Percentiles rank a stretch among this genome's conserved stretches.
Conservation (phyloP, 192 early-diverging fungal species). For the Chytriomyces confervae region DNA sequence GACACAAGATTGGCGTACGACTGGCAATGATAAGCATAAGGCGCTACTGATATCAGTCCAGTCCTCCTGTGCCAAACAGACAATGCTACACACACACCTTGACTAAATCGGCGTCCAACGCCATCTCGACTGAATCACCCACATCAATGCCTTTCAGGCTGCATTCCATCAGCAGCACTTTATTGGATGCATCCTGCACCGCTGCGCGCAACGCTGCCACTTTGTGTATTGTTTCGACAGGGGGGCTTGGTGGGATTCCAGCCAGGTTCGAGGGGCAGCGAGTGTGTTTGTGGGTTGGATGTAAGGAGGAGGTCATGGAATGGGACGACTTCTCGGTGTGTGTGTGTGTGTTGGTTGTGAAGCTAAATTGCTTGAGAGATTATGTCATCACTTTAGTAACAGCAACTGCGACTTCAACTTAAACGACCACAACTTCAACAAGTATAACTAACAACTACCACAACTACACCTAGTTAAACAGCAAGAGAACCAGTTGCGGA, state of each 20-base stretch:
- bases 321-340: too few species aligned
- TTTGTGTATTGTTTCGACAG: background rate
- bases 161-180: background rate
- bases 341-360: too few species aligned
- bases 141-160: background rate
- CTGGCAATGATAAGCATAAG: conserved; percentile 49
- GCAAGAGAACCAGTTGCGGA: too few species aligned
- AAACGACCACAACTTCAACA: too few species aligned
- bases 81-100: too few species aligned
- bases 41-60: background rate
- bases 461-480: too few species aligned
- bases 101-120: background rate
- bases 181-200: background rate
- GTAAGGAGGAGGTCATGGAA: too few species aligned
- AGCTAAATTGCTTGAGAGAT: too few species aligned
- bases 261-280: background rate
- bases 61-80: background rate
- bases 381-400: too few species aligned
- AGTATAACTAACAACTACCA: too few species aligned
- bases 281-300: background rate
- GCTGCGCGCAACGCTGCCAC: background rate
- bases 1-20: conserved; percentile 94
- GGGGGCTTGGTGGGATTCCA: background rate
- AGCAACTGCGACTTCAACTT: too few species aligned
- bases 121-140: background rate